phyloP scores from a whole-genome alignment of 1,284 basidiomycete species.

The Wallemia ichthyophaga region DNA sequence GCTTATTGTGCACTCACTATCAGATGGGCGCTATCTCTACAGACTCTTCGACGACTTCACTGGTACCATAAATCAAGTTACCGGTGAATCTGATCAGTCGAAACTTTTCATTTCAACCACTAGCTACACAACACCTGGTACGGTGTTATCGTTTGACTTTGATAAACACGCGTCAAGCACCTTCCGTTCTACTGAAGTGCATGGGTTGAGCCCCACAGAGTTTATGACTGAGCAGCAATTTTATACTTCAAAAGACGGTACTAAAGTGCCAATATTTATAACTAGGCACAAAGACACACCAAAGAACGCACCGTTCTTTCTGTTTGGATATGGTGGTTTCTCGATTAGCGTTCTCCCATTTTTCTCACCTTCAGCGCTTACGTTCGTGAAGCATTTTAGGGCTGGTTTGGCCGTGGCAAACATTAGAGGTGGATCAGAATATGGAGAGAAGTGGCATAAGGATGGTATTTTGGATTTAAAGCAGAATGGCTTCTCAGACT shows the following conservation, averaged over 20 bases:
- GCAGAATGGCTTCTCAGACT: constrained; percentile 48
- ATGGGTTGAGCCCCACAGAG: constrained; percentile 34
- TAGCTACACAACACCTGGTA: constrained; percentile 44
- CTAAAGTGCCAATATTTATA: constrained; percentile 57
- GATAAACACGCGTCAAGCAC: constrained; percentile 19
- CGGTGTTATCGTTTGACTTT: constrained; percentile 33
- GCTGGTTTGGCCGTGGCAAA: constrained; percentile 42
- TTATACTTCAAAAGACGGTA: constrained; percentile 50
- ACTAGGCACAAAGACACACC: constrained; percentile 40
- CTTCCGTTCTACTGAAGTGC: constrained; percentile 30
- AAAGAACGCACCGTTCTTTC: constrained; percentile 41
- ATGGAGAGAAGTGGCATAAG: constrained; percentile 26
- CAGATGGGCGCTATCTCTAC: constrained; percentile 24
- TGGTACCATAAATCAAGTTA: constrained; percentile 29
- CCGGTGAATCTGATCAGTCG: constrained; percentile 25
- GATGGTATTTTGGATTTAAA: constrained; percentile 2
- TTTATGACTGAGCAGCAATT: constrained; percentile 46
- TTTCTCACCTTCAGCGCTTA: constrained; percentile 41
- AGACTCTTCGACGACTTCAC: constrained; percentile 37
- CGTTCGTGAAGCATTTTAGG: constrained; percentile 41
- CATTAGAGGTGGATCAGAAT: constrained; percentile 58
- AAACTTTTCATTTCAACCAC: constrained; percentile 37
- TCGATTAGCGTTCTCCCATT: constrained; percentile 18
- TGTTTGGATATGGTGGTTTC: constrained; percentile 29
- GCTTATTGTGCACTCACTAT: constrained; percentile 36